Base-by-base conservation (phyloP, 176 grass and related monocot species). In the Zea luxurians region DNA sequence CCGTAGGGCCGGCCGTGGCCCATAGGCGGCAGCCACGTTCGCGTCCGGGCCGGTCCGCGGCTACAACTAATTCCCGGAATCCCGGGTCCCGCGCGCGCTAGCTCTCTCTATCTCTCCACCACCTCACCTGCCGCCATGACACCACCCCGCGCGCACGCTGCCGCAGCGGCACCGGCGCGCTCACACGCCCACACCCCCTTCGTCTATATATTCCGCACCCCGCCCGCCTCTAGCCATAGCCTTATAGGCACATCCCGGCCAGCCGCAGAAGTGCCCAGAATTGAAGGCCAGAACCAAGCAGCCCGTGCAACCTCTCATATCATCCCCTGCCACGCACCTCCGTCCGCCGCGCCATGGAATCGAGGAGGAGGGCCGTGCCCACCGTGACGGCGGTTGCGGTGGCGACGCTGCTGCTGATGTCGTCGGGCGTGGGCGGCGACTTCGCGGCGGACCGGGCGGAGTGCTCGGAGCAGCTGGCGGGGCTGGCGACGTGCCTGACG, bases 401-500 rank as follows among this genome's bases (percentile, higher is more conserved):
- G 54, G 42, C 27, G 27, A 27, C 18, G 35, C 20, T 10, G 7
- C 7, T 8, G 75, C 1, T 15, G 40, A 2, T 4, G 68, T 16
- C 0, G 36, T 41, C 3, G 3, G 53, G 17, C 0, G 85, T 71
- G 0, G 44, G 9, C 2, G 78, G 85, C 3, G 94, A 99, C 88
- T 18, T 85, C 7, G 80, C 90, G 10, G 86, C 83, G 70, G 96
- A 99, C 86, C 61, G 42, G 0, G 18, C 35, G 12, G 88, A 99
- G 81, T 99, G 96, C 86, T 49, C 87, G 40, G 67, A 83, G 21
- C 46, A 81, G 70, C 78, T 99, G 63, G 18, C 78, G 37, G 80
- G n/a, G 1, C 83, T 99, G 50, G 80, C 86, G 61, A 85, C 96
- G 48, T 99, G 96, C 80, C 83, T 99, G 21, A 38, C 83, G 2